Conservation (phyloP, 78 protist genomes). For the Pelomyxa schiedti region DNA sequence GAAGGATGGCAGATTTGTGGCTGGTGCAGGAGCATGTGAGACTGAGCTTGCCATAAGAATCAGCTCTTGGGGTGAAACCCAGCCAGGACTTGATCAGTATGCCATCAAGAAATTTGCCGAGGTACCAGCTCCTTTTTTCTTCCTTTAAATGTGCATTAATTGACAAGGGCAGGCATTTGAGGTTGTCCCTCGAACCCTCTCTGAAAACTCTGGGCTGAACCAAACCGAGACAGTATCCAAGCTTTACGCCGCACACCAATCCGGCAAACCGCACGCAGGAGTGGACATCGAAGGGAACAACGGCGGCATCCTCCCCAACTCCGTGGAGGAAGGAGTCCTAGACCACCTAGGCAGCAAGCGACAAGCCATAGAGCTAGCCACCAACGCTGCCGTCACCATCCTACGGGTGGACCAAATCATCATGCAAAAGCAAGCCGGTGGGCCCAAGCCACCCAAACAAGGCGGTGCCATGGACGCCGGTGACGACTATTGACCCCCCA, state of each 20-base stretch:
- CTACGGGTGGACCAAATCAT: slow-evolving; percentile 97
- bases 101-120: slow-evolving; percentile 82
- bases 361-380: slow-evolving; percentile 73
- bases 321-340: slow-evolving; percentile 42
- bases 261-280: slow-evolving; percentile 68
- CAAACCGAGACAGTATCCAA: slow-evolving; percentile 55
- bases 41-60: slow-evolving; percentile 64
- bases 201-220: slow-evolving; percentile 89
- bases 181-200: slow-evolving; percentile 90
- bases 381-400: slow-evolving; percentile 92
- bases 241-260: slow-evolving; percentile 81
- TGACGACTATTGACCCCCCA: not conserved
- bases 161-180: no score
- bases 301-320: slow-evolving; percentile 9
- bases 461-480: not conserved
- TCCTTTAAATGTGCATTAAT: no score
- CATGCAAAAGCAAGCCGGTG: slow-evolving; percentile 95
- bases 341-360: slow-evolving; percentile 68
- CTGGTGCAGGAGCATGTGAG: slow-evolving; percentile 98
- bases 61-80: slow-evolving; percentile 34
- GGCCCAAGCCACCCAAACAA: slow-evolving; percentile 69
- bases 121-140: no score
- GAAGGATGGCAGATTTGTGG: slow-evolving; percentile 76
- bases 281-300: slow-evolving; percentile 80
- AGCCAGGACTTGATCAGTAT: slow-evolving; percentile 87